These are phyloP conservation scores for Piromyces finnis DNA, from an alignment of 192 early-diverging fungal genomes.

Conservation along the genomic window DNA sequence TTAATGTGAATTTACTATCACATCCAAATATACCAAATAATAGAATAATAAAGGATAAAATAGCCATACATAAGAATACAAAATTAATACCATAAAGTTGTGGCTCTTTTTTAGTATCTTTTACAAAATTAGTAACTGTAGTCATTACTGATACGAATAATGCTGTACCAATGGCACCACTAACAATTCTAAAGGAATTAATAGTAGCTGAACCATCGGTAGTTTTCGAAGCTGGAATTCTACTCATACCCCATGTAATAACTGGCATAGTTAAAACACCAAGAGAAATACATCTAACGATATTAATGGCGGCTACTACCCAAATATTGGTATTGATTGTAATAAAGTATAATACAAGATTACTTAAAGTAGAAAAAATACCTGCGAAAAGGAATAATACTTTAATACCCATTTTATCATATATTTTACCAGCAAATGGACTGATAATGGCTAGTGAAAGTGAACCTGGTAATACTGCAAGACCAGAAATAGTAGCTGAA, in stretches of 20 bases:
- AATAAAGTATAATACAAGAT: background rate
- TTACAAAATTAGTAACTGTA: background rate
- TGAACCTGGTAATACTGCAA: too few species aligned
- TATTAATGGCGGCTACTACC: background rate
- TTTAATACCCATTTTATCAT: background rate
- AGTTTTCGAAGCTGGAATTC: background rate
- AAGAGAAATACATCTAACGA: background rate
- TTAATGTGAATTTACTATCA: background rate
- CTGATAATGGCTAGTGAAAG: too few species aligned
- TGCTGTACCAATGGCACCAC: background rate
- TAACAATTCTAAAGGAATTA: background rate
- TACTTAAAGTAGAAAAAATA: background rate
- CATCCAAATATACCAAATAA: background rate
- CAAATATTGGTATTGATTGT: background rate
- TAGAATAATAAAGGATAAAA: background rate
- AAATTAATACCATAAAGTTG: background rate
- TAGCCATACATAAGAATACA: background rate
- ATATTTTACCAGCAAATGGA: too few species aligned
- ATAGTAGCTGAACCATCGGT: background rate
- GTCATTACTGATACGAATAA: background rate
- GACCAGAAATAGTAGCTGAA: background rate
- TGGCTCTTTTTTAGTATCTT: background rate
- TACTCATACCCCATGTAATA: background rate
- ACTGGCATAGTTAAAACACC: background rate
- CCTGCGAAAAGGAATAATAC: background rate